phyloP scores from a whole-genome alignment of 805 yeast genomes.

The Scheffersomyces stipitis region DNA sequence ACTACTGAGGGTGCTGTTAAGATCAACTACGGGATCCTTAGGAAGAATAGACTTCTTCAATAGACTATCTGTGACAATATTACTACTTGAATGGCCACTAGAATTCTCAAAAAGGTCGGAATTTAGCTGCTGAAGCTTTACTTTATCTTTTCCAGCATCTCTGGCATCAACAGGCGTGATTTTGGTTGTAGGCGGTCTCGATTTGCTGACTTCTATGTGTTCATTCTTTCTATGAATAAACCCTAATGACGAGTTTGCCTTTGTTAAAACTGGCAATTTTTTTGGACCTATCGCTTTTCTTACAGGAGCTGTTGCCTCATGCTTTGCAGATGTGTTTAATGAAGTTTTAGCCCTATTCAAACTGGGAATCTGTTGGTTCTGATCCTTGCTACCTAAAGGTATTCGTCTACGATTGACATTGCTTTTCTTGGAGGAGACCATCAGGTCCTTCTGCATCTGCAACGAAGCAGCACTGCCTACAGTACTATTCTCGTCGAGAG shows the following conservation, averaged over 20 bases:
- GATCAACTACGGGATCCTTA: slow-evolving; percentile 2
- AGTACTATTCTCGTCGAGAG: no score
- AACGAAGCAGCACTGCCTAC: no score
- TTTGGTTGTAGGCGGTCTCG: not conserved
- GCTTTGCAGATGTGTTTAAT: slow-evolving; percentile 3
- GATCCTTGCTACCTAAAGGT: slow-evolving; percentile 44
- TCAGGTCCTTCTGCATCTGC: no score
- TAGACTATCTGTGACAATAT: slow-evolving; percentile 22
- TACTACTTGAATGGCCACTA: not conserved
- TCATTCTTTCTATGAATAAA: slow-evolving; percentile 18
- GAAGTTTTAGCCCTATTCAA: slow-evolving; percentile 33
- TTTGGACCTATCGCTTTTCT: slow-evolving; percentile 6
- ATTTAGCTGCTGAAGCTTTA: not conserved
- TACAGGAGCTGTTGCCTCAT: slow-evolving; percentile 1
- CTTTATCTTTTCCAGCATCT: not conserved
- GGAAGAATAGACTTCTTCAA: slow-evolving; percentile 12
- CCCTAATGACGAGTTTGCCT: slow-evolving; percentile 40
- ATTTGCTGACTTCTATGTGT: not conserved
- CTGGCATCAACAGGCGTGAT: not conserved
- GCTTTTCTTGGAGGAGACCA: no score
- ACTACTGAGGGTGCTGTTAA: slow-evolving; percentile 14
- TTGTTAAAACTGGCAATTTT: slow-evolving; percentile 26
- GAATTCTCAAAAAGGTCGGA: not conserved
- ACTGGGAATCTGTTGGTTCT: slow-evolving; percentile 25
- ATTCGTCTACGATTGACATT: slow-evolving; percentile 14